These are phyloP conservation scores for Clonostachys sp. DNA, from an alignment of 2,329 filamentous ascomycete genomes.

Conservation along the genomic window DNA sequence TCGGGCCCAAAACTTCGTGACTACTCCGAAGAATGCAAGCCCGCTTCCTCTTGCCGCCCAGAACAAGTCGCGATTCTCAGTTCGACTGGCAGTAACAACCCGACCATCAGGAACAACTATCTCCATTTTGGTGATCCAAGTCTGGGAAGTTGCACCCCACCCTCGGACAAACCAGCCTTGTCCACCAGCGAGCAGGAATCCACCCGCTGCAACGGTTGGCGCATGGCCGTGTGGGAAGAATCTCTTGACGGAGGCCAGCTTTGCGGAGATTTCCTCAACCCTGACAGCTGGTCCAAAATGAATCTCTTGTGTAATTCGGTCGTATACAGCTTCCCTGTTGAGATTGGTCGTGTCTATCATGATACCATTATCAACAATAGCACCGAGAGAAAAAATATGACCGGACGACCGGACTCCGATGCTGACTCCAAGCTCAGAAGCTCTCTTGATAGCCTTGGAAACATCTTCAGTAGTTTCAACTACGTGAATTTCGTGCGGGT, in stretches of 20 bases:
- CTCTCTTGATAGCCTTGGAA: not conserved
- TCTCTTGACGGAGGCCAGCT: too few species aligned
- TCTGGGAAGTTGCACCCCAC: slow-evolving; percentile 13
- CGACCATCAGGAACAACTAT: slow-evolving; percentile 38
- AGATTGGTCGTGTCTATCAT: too few species aligned
- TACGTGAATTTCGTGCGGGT: not conserved
- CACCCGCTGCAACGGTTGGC: slow-evolving; percentile 10
- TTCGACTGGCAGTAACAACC: slow-evolving; percentile 31
- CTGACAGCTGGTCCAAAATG: too few species aligned
- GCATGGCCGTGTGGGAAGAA: too few species aligned
- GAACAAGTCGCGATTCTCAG: slow-evolving; percentile 39
- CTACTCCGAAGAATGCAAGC: slow-evolving; percentile 34
- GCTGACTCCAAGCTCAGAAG: not conserved
- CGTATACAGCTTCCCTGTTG: too few species aligned
- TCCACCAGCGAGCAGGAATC: slow-evolving; percentile 17
- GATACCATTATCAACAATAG: too few species aligned
- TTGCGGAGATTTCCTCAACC: too few species aligned
- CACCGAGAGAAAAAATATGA: not conserved
- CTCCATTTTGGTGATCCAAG: slow-evolving; percentile 36
- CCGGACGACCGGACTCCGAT: not conserved
- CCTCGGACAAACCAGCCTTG: slow-evolving; percentile 18
- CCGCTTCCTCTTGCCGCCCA: slow-evolving; percentile 44
- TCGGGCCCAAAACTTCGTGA: slow-evolving; percentile 8
- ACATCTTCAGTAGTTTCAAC: not conserved
- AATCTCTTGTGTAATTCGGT: too few species aligned